phyloP scores from a whole-genome alignment of 2,329 filamentous ascomycete genomes.

The Incumbomyces delicatus region DNA sequence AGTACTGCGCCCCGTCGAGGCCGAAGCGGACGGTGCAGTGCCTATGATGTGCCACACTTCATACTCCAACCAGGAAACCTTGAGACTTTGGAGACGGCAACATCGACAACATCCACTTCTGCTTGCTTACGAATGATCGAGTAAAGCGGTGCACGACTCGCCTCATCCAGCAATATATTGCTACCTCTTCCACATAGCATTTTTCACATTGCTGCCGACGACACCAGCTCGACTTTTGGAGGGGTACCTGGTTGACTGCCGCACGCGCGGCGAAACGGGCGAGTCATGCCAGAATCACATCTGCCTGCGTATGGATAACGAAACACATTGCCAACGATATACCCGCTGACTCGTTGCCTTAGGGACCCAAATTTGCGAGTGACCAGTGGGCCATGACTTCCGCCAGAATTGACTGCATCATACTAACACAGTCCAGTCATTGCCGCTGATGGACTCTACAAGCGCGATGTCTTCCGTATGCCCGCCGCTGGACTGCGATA shows the following conservation, averaged over 20 bases:
- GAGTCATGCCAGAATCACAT: constrained; percentile 46
- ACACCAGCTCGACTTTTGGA: constrained; percentile 3
- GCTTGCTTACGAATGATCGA: constrained; percentile 4
- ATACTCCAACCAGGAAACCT: not conserved
- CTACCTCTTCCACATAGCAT: not conserved
- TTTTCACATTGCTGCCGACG: not conserved
- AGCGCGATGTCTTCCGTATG: constrained; percentile 97
- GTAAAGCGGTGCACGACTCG: not conserved
- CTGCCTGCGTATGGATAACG: constrained; percentile 47
- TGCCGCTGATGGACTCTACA: constrained; percentile 95
- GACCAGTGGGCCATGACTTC: constrained; percentile 55
- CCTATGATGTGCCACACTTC: constrained; percentile 1
- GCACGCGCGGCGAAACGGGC: constrained; percentile 12
- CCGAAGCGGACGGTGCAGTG: not conserved
- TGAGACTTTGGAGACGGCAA: not conserved
- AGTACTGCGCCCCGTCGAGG: not conserved
- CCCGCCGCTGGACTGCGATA: constrained; percentile 23
- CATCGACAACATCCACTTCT: not conserved
- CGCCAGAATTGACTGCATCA: not conserved
- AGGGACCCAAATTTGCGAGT: constrained; percentile 83
- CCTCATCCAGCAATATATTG: no score
- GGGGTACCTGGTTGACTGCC: constrained; percentile 5
- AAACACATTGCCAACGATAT: not conserved
- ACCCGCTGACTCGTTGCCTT: constrained; percentile 3
- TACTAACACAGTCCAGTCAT: constrained; percentile 57